Evolutionary conservation across 768 basidiomycete species (phyloP), one percentile per base, ranked within the genome.

Genomic region (Sistotremastrum niveocremeum): DNA sequence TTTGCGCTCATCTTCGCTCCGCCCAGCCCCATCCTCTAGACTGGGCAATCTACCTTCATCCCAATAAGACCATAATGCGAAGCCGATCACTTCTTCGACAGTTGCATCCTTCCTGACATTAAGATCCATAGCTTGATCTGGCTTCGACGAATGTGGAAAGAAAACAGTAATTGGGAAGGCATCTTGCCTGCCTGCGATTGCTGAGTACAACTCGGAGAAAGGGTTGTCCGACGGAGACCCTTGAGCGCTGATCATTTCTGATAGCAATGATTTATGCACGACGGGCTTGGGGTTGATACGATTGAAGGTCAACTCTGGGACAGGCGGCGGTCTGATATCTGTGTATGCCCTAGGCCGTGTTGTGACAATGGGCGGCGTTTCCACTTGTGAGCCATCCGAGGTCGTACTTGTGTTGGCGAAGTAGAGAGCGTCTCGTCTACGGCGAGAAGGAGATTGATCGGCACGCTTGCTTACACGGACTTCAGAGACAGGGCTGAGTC

Each of bases 11-110:
- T 74, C 71, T 51, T 86, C 81, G 30, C 77, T 73, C 50, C 77
- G 76, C 4, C 69, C 73, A 34, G 59, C 66, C 1, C 65, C 81
- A 44, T 82, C 81, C 50, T 85, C 79, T 12, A 95, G 61, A 55
- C 76, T 77, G 2, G 90, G 91, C 37, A 77, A 56, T 73, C 87
- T 79, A 0, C 76, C 79, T 54, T 87, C 80, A 57, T 97, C 93
- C 81, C 87, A 93, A 55, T 90, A 97, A n/a, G 62, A 81, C 80
- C 79, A 95, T 40, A 98, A 60, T 2, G 87, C 82, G 59, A 84
- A 89, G 0, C 95, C 95, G 45, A 97, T 85, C 4, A 94, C 89
- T 60, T 98, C 95, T 58, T 98, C 95, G 4, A 98, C 81, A 0
- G 82, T 84, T 2, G 90, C 84, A 52, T 97, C 94, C 51, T 79